Evolutionary conservation across 768 basidiomycete genomes (phyloP).

Genomic region (Kwoniella dendrophila): DNA sequence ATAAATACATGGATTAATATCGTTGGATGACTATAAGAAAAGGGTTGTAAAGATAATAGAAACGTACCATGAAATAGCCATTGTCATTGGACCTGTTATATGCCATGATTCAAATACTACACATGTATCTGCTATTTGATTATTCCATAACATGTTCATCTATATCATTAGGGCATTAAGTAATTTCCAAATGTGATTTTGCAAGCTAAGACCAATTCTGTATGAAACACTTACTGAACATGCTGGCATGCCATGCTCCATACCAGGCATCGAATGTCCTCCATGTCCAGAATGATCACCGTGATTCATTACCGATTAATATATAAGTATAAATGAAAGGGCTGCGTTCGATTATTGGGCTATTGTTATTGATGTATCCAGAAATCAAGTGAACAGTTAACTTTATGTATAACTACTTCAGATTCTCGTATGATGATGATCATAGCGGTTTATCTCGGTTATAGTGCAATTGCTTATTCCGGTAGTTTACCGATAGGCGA

Average conservation of each 20-base stretch:
- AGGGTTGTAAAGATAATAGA: no score
- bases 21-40: no score
- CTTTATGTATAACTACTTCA: no score
- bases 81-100: conserved; percentile 43
- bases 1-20: background rate
- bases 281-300: conserved; percentile 25
- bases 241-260: conserved; percentile 22
- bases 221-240: conserved; percentile 26
- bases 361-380: no score
- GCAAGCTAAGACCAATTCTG: background rate
- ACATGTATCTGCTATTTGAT: conserved; percentile 44
- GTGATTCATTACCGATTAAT: conserved; percentile 18
- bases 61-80: conserved; percentile 53
- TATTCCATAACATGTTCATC: conserved; percentile 56
- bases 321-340: no score
- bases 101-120: conserved; percentile 54
- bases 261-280: conserved; percentile 30
- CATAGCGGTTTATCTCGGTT: no score
- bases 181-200: background rate
- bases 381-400: no score
- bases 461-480: no score
- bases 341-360: no score
- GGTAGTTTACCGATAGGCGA: no score
- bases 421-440: no score
- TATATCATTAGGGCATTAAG: conserved; percentile 7